Percentiles rank a stretch among this genome's conserved stretches.
phyloP scores from a whole-genome alignment of 106 monocot genomes.

The Hemerocallis citrina region DNA sequence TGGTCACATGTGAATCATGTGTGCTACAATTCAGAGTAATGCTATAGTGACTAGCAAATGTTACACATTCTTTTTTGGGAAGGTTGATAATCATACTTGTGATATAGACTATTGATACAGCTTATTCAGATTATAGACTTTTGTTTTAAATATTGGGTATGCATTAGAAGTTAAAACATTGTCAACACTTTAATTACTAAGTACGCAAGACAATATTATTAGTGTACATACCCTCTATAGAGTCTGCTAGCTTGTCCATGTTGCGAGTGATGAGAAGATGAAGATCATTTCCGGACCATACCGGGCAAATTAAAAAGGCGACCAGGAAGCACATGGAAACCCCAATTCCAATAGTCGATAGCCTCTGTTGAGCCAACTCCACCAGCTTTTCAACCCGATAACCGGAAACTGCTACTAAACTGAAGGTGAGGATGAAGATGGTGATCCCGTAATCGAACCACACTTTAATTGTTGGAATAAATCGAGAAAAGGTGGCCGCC shows the following conservation, averaged over 20 bases:
- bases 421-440: conserved; percentile 60
- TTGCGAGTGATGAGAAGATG: conserved; percentile 37
- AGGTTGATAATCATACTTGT: too few relatives aligned
- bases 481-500: conserved; percentile 45
- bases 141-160: too few relatives aligned
- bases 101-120: too few relatives aligned
- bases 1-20: too few relatives aligned
- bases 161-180: not conserved
- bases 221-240: conserved; percentile 33
- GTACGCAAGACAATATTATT: not conserved
- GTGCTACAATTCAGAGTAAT: too few relatives aligned
- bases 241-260: conserved; percentile 52
- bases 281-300: conserved; percentile 47
- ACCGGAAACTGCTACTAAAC: conserved; percentile 45
- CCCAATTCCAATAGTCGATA: conserved; percentile 38
- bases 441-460: conserved; percentile 51
- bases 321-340: conserved; percentile 31
- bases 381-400: conserved; percentile 34
- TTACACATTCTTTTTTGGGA: too few relatives aligned
- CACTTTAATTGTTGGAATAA: conserved; percentile 33
- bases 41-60: too few relatives aligned
- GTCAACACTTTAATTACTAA: not conserved
- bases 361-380: conserved; percentile 28
- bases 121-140: too few relatives aligned
- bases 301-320: conserved; percentile 26